Conservation (phyloP, 2,329 filamentous ascomycete genomes). For the Rutstroemia sydowiana region DNA sequence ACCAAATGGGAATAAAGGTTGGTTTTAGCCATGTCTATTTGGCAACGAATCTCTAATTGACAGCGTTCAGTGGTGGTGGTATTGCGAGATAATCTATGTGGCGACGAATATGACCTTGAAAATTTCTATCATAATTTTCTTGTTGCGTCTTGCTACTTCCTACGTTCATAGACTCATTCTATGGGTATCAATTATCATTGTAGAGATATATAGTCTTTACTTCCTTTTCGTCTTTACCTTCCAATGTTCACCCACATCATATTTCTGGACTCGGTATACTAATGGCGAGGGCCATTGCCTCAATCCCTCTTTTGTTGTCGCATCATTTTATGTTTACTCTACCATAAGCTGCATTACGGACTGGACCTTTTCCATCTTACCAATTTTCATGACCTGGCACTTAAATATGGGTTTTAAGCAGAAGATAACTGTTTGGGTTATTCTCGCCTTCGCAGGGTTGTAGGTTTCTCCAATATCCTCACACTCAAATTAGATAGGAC, state of each 20-base stretch:
- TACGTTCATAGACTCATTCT: conserved; percentile 31
- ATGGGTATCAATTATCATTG: conserved; percentile 28
- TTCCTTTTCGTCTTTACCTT: conserved; percentile 34
- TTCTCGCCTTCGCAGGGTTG: conserved; percentile 31
- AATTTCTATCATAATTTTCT: conserved; percentile 34
- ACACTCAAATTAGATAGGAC: not conserved
- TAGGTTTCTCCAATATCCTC: conserved; percentile 26
- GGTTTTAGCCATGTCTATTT: not conserved
- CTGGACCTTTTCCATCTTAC: conserved; percentile 36
- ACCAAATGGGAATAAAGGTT: not conserved
- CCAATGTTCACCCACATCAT: conserved; percentile 34
- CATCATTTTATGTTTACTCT: conserved; percentile 32
- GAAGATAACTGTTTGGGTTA: conserved; percentile 31
- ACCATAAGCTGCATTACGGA: conserved; percentile 34
- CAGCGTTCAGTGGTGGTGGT: conserved; percentile 32
- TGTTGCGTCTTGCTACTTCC: conserved; percentile 32
- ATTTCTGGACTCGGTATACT: conserved; percentile 34
- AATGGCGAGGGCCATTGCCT: conserved; percentile 31
- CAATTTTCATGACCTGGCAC: conserved; percentile 35
- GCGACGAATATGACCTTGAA: conserved; percentile 34
- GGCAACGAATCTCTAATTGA: not conserved
- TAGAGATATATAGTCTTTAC: conserved; percentile 31
- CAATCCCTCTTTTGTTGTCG: conserved; percentile 27
- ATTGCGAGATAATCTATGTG: conserved; percentile 34
- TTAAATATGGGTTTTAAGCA: conserved; percentile 34